phyloP scores from a whole-genome alignment of 129 eudicot species.

The Tagetes erecta region DNA sequence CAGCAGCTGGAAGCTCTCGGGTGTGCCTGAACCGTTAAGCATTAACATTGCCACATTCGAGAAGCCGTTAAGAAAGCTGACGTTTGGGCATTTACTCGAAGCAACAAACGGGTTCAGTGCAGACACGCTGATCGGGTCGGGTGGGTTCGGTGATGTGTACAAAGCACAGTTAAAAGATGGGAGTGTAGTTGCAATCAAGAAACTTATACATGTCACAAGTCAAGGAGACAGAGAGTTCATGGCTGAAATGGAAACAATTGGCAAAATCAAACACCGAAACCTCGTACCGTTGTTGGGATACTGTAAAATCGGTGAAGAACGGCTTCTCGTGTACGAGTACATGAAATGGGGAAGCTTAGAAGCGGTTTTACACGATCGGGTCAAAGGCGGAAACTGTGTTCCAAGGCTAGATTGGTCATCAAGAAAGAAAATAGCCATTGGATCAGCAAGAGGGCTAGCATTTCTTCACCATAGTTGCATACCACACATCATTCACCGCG shows the following conservation, averaged over 20 bases:
- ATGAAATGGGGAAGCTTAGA: constrained; percentile 95
- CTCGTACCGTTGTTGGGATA: constrained; percentile 76
- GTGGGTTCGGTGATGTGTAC: constrained; percentile 90
- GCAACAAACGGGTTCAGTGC: constrained; percentile 88
- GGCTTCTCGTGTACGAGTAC: constrained; percentile 85
- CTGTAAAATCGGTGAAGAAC: constrained; percentile 81
- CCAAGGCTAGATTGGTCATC: constrained; percentile 64
- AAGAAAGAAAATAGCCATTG: constrained; percentile 72
- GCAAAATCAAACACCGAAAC: constrained; percentile 78
- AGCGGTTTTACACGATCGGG: constrained; percentile 70
- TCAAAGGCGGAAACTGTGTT: constrained; percentile 40
- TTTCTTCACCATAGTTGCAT: constrained; percentile 94
- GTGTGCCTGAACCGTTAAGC: constrained; percentile 88
- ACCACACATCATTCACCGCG: constrained; percentile 86
- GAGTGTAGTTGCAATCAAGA: constrained; percentile 73
- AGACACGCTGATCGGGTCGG: constrained; percentile 72
- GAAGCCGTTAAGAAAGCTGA: constrained; percentile 71
- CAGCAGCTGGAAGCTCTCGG: constrained; percentile 86
- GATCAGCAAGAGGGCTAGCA: constrained; percentile 84
- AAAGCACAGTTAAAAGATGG: constrained; percentile 75
- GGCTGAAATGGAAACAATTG: constrained; percentile 97
- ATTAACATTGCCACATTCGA: constrained; percentile 84
- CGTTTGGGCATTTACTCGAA: constrained; percentile 78
- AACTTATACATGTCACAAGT: constrained; percentile 76
- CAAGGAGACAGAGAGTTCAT: constrained; percentile 88